Conservation (phyloP, 108 stramenopile genomes). For the Cyclostephanos tholiformis region DNA sequence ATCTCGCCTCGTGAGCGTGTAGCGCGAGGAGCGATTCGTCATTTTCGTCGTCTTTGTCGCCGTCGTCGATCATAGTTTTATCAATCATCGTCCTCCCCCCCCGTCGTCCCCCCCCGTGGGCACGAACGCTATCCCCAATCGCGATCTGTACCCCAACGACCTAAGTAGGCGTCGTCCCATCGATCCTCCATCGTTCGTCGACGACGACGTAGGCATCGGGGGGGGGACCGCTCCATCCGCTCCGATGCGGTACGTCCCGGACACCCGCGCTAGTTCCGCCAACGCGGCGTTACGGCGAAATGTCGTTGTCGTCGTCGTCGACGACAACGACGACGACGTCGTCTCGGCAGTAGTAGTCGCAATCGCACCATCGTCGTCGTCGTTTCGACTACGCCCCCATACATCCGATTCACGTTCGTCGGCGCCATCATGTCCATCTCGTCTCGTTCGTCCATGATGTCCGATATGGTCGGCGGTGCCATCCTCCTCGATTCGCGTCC, state of each 20-base stretch:
- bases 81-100: neutral
- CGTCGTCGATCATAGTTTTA: neutral
- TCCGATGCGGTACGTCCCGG: neutral
- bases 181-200: neutral
- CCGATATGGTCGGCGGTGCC: slow-evolving; percentile 16
- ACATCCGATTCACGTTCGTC: slow-evolving; percentile 1
- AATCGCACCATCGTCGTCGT: neutral
- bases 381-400: neutral
- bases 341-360: neutral
- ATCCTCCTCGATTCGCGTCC: neutral
- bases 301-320: neutral
- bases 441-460: slow-evolving; percentile 53
- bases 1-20: slow-evolving; percentile 1
- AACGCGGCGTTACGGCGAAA: slow-evolving; percentile 28
- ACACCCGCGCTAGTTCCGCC: slow-evolving; percentile 33
- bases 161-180: slow-evolving; percentile 66
- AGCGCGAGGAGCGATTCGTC: neutral
- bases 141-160: slow-evolving; percentile 66
- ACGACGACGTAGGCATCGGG: no score
- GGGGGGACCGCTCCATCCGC: neutral
- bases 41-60: neutral
- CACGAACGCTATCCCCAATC: slow-evolving; percentile 52
- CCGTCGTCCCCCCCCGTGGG: neutral
- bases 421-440: slow-evolving; percentile 35
- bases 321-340: neutral